Conservation (phyloP, 1,284 basidiomycete species). For the Apiotrichum brassicae region DNA sequence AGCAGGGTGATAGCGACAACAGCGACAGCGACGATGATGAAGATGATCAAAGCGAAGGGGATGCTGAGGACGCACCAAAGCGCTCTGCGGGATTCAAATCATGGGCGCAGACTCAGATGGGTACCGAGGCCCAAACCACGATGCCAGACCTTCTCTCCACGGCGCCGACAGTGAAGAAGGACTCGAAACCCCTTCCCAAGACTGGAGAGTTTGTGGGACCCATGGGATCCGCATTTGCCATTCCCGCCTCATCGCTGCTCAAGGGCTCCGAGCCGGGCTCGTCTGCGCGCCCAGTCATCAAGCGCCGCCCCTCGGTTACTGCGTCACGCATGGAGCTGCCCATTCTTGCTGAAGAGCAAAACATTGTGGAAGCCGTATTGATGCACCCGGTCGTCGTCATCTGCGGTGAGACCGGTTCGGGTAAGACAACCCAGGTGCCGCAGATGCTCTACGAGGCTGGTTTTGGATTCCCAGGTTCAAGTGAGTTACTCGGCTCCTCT, state of each 20-base stretch:
- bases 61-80: conserved; percentile 17
- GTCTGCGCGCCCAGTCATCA: conserved; percentile 57
- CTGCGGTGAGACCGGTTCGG: conserved; percentile 86
- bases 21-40: conserved; percentile 17
- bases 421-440: conserved; percentile 97
- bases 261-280: conserved; percentile 8
- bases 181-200: conserved; percentile 14
- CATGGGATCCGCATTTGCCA: conserved; percentile 34
- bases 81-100: conserved; percentile 64
- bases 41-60: conserved; percentile 18
- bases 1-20: conserved; percentile 13
- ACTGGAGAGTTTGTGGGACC: conserved; percentile 41
- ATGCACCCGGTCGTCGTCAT: conserved; percentile 72
- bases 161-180: conserved; percentile 13
- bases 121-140: conserved; percentile 3
- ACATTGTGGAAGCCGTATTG: conserved; percentile 84
- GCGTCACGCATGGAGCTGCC: conserved; percentile 75
- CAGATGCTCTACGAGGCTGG: conserved; percentile 93
- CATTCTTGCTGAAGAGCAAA: conserved; percentile 88
- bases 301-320: conserved; percentile 66
- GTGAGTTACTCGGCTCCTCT: conserved; percentile 28
- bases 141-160: conserved; percentile 21
- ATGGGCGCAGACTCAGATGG: conserved; percentile 70
- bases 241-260: conserved; percentile 43
- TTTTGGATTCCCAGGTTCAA: conserved; percentile 78